These are phyloP conservation scores for Pulveroboletus sp. DNA, from an alignment of 1,284 basidiomycete species.

Conservation along the genomic window DNA sequence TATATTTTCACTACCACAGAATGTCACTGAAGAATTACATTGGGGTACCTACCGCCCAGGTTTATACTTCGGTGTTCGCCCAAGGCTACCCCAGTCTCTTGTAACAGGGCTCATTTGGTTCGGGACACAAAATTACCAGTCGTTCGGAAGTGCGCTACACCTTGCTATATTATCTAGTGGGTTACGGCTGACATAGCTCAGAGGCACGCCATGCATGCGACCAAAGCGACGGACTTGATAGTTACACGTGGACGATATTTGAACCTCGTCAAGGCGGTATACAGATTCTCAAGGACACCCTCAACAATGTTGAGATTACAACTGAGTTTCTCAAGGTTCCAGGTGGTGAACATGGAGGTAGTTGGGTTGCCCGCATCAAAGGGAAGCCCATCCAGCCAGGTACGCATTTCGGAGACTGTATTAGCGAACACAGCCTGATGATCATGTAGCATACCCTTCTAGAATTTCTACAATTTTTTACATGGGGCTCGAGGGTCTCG, in stretches of 20 bases:
- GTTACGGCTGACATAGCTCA: slow-evolving; percentile 34
- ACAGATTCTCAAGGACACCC: slow-evolving; percentile 79
- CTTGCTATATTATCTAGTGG: slow-evolving; percentile 1
- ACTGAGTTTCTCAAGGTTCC: slow-evolving; percentile 85
- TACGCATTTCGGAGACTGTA: slow-evolving; percentile 37
- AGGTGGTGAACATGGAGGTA: slow-evolving; percentile 78
- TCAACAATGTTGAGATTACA: slow-evolving; percentile 83
- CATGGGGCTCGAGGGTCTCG: slow-evolving; percentile 82
- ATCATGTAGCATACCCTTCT: slow-evolving; percentile 49
- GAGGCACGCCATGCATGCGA: slow-evolving; percentile 88
- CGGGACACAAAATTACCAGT: slow-evolving; percentile 78
- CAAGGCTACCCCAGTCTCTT: slow-evolving; percentile 81
- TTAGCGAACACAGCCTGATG: slow-evolving; percentile 1
- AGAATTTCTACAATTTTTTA: slow-evolving; percentile 83
- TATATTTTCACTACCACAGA: slow-evolving; percentile 26
- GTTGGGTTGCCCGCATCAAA: slow-evolving; percentile 88
- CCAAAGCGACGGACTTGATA: slow-evolving; percentile 78
- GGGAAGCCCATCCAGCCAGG: slow-evolving; percentile 76
- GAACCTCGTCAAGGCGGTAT: slow-evolving; percentile 84
- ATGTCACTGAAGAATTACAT: slow-evolving; percentile 65
- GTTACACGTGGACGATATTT: slow-evolving; percentile 87
- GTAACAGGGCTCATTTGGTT: slow-evolving; percentile 94
- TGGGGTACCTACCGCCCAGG: slow-evolving; percentile 93
- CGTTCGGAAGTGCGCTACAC: slow-evolving; percentile 57
- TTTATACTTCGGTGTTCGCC: slow-evolving; percentile 89